These are phyloP conservation scores for Diaporthe sp. DNA, from an alignment of 2,329 filamentous ascomycete species.

Conservation along the genomic window DNA sequence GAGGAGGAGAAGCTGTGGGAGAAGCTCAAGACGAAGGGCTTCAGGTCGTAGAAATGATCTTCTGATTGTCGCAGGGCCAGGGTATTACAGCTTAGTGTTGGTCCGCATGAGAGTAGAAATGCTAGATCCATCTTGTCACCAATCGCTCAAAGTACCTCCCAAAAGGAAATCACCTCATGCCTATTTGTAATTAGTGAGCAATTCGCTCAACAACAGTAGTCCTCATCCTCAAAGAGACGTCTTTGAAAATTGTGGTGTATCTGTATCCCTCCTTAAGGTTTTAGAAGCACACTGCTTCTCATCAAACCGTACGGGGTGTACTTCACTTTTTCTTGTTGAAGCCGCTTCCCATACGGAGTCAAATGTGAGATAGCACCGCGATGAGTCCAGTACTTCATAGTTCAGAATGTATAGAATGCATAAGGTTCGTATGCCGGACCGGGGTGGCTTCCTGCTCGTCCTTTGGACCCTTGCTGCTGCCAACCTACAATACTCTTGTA, in stretches of 20 bases:
- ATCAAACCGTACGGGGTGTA: not conserved
- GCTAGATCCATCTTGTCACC: not conserved
- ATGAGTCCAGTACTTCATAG: not conserved
- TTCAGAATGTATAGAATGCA: not conserved
- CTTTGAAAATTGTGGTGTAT: no score
- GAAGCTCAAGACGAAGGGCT: conserved; percentile 40
- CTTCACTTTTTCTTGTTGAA: not conserved
- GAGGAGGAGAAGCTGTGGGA: conserved; percentile 42
- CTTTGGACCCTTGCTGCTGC: not conserved
- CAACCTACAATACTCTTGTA: no score
- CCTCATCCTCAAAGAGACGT: no score
- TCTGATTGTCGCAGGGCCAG: no score
- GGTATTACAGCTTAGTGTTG: not conserved
- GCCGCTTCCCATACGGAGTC: no score
- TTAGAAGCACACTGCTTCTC: not conserved
- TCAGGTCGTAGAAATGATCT: not conserved
- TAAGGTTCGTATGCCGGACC: no score
- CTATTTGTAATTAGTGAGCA: no score
- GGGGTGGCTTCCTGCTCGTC: not conserved
- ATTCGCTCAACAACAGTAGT: no score
- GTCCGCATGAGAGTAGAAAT: not conserved
- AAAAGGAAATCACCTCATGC: no score
- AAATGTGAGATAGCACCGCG: not conserved
- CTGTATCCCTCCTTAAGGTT: no score
- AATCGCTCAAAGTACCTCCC: no score